Conservation (phyloP, 2,329 filamentous ascomycete species). For the Davidsoniella australis region DNA sequence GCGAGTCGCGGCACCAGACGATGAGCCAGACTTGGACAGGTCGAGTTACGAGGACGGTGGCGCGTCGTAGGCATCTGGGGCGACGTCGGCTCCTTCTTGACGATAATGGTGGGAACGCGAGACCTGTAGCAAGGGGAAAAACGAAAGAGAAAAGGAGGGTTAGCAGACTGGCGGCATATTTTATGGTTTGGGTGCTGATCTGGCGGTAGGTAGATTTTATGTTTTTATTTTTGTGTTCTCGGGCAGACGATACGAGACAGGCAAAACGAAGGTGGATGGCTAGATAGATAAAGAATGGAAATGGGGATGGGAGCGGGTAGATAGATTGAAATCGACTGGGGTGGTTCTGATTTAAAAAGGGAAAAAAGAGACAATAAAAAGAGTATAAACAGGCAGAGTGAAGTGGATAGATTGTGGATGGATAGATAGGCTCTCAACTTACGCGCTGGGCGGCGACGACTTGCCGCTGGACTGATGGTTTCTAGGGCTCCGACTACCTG, state of each 20-base stretch:
- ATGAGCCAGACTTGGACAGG: slow-evolving; percentile 47
- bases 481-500: slow-evolving; percentile 13
- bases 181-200: neutral
- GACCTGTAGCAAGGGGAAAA: slow-evolving; percentile 30
- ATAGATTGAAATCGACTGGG: neutral
- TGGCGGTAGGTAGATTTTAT: no score
- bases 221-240: neutral
- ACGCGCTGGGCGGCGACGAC: slow-evolving; percentile 43
- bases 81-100: slow-evolving; percentile 91
- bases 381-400: slow-evolving; percentile 9
- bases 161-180: slow-evolving; percentile 7
- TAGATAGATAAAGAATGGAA: neutral
- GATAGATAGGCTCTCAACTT: slow-evolving; percentile 22
- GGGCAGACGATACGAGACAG: neutral
- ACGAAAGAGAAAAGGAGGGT: slow-evolving; percentile 13
- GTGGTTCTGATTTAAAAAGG: neutral
- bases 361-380: slow-evolving; percentile 1
- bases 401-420: slow-evolving; percentile 10
- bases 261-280: slow-evolving; percentile 1
- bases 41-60: slow-evolving; percentile 62
- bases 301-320: neutral
- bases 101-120: slow-evolving; percentile 60
- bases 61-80: slow-evolving; percentile 59
- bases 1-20: slow-evolving; percentile 41
- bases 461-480: slow-evolving; percentile 24